Evolutionary conservation across 176 grass and related monocot species (phyloP).

Genomic region (Alopecurus myosuroides): DNA sequence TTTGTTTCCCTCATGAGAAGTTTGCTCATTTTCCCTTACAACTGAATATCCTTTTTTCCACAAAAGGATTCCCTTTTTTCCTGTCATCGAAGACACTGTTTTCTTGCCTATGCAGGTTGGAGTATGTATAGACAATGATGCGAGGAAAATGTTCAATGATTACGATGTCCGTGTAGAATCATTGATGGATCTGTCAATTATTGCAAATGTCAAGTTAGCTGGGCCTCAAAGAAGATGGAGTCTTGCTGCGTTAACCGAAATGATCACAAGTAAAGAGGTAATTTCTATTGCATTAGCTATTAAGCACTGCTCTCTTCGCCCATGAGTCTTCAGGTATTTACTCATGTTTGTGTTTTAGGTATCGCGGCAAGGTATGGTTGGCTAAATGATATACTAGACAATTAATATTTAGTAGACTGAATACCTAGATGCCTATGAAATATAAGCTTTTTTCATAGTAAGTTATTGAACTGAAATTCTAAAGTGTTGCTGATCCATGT

Average conservation of each 20-base stretch:
- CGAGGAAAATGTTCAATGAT: slow-evolving; percentile 71
- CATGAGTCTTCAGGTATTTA: background rate
- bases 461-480: background rate
- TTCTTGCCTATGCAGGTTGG: slow-evolving; percentile 65
- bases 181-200: slow-evolving; percentile 70
- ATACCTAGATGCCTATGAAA: background rate
- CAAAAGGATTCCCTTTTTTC: background rate
- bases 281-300: background rate
- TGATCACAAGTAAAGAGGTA: slow-evolving; percentile 79
- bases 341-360: slow-evolving; percentile 13
- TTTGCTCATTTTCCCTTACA: background rate
- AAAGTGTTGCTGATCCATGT: background rate
- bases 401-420: background rate
- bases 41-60: background rate
- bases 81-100: background rate
- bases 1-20: background rate
- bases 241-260: slow-evolving; percentile 83
- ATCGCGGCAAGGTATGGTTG: background rate
- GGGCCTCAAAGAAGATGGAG: slow-evolving; percentile 66
- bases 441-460: background rate
- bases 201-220: slow-evolving; percentile 72
- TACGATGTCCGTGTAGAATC: slow-evolving; percentile 63
- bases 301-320: background rate
- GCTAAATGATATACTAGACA: background rate
- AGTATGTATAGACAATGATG: slow-evolving; percentile 78